A percentile compares a stretch with the other conserved stretches of the same genome.
Evolutionary conservation across 176 grass and related monocot species (phyloP).

Genomic region (Ensete glaucum): DNA sequence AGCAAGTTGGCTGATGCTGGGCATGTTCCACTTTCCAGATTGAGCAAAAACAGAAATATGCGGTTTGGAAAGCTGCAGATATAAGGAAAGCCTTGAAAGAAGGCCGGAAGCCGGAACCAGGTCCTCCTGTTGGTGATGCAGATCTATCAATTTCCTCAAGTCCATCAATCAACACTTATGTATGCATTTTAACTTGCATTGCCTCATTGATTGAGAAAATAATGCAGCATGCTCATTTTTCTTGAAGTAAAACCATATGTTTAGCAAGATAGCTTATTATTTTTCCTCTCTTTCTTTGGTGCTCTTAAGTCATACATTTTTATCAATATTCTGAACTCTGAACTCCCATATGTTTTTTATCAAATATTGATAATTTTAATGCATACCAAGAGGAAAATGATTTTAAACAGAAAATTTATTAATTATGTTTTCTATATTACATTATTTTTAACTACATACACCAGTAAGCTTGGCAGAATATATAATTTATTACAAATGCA

Average conservation of each 20-base stretch:
- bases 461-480: no score
- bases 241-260: neutral
- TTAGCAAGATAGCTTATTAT: neutral
- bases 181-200: constrained; percentile 30
- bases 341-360: no score
- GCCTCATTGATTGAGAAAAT: neutral
- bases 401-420: no score
- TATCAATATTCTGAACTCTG: no score
- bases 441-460: no score
- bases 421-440: no score
- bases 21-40: constrained; percentile 35
- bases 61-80: constrained; percentile 96
- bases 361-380: no score
- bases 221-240: neutral
- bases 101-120: constrained; percentile 76
- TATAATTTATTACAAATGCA: no score
- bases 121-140: constrained; percentile 84
- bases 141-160: constrained; percentile 33
- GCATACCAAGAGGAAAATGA: no score
- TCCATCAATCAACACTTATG: constrained; percentile 26
- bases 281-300: no score
- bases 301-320: no score
- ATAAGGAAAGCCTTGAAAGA: constrained; percentile 98
- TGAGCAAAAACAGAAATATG: constrained; percentile 96
- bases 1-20: neutral